Conservation (phyloP, 768 basidiomycete species). For the Mycena pura region DNA sequence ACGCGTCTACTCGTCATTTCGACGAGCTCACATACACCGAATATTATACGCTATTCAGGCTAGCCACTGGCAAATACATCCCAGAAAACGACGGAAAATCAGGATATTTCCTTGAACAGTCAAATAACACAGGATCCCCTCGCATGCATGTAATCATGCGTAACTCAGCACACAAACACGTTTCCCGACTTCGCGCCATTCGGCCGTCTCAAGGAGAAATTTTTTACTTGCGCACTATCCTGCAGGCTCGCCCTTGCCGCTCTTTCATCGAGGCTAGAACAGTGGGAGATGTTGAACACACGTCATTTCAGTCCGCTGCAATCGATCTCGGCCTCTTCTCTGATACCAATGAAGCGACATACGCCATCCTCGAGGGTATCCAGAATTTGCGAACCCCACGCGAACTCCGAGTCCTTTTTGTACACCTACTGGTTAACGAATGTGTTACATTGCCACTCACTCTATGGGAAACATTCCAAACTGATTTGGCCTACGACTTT, state of each 20-base stretch:
- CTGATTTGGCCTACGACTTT: constrained; percentile 27
- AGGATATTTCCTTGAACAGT: no score
- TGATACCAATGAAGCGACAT: constrained; percentile 11
- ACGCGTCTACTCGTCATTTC: no score
- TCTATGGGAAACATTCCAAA: constrained; percentile 36
- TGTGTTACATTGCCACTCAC: constrained; percentile 30
- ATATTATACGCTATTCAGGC: no score
- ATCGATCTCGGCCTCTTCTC: not conserved
- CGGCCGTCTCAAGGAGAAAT: constrained; percentile 39
- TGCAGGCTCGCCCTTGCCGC: not conserved
- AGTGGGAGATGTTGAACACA: not conserved
- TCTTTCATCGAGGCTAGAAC: not conserved
- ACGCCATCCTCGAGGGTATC: constrained; percentile 44
- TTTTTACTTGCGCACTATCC: constrained; percentile 31
- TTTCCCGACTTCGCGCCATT: no score
- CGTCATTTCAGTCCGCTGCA: not conserved
- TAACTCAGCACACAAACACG: no score
- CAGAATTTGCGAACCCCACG: constrained; percentile 36
- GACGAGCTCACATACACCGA: no score
- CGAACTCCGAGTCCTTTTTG: constrained; percentile 47
- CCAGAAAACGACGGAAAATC: no score
- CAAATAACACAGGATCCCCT: no score
- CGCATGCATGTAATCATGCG: no score
- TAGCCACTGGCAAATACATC: no score
- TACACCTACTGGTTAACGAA: constrained; percentile 44